Percentiles rank a stretch among this genome's conserved stretches.
These are phyloP conservation scores for Colletotrichum endophyticum DNA, from an alignment of 2,329 filamentous ascomycete species.

Conservation along the genomic window DNA sequence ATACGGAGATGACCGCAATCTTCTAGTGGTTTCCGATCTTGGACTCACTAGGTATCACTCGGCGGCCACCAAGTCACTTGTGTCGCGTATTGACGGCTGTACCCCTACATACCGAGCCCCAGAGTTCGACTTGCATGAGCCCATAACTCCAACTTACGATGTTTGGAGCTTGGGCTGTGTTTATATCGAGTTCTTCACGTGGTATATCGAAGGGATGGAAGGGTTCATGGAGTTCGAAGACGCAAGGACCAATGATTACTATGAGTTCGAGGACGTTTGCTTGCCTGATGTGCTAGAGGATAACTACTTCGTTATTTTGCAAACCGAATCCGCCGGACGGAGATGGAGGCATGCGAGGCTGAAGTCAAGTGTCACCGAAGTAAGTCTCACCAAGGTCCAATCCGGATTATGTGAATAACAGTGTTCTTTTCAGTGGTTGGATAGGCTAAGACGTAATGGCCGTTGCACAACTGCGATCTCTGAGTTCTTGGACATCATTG, in stretches of 20 bases:
- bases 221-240: neutral
- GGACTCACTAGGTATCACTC: conserved; percentile 4
- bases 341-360: neutral
- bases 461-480: neutral
- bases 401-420: neutral
- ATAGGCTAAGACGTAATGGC: neutral
- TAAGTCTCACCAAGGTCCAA: neutral
- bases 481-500: neutral
- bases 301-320: neutral
- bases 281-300: neutral
- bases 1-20: neutral
- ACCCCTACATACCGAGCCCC: conserved; percentile 2
- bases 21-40: conserved; percentile 1
- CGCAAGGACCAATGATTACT: neutral
- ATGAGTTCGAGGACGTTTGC: neutral
- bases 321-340: neutral
- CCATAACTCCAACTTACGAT: conserved; percentile 26
- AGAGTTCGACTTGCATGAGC: neutral
- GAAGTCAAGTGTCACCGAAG: neutral
- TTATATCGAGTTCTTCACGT: conserved; percentile 29
- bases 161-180: conserved; percentile 32
- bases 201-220: conserved; percentile 9
- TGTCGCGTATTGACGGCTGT: neutral
- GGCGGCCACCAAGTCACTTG: neutral
- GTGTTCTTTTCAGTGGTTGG: neutral